These are phyloP conservation scores for Tillandsia fasciculata DNA, from an alignment of 176 grass and related monocot species.

Conservation along the genomic window DNA sequence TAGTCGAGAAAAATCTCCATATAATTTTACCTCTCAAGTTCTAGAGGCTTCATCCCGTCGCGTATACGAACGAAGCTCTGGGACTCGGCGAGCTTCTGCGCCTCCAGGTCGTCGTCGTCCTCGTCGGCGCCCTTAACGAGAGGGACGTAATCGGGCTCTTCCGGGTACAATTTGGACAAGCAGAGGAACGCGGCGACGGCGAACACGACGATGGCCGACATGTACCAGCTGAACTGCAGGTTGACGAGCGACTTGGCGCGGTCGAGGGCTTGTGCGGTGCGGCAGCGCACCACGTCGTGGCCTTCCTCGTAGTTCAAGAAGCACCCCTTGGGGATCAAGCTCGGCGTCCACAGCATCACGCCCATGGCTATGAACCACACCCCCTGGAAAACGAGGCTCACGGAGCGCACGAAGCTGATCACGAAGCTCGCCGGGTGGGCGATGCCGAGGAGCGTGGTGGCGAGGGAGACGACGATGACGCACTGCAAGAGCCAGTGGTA, in stretches of 20 bases:
- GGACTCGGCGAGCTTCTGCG: conserved; percentile 14
- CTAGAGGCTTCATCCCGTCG: conserved; percentile 20
- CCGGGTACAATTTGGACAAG: conserved; percentile 33
- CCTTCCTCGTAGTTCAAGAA: conserved; percentile 40
- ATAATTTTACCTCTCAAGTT: conserved; percentile 29
- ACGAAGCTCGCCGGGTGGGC: conserved; percentile 43
- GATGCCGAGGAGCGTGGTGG: conserved; percentile 40
- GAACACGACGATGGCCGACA: conserved; percentile 36
- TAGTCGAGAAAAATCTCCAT: no score
- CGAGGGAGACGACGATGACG: conserved; percentile 41
- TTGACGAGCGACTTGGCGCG: conserved; percentile 62
- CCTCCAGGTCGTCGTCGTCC: conserved; percentile 11
- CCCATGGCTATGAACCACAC: conserved; percentile 57
- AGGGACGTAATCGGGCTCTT: conserved; percentile 27
- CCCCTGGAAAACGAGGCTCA: conserved; percentile 57
- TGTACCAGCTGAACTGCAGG: conserved; percentile 61
- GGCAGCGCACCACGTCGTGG: conserved; percentile 44
- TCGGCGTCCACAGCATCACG: conserved; percentile 47
- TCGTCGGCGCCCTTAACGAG: conserved; percentile 16
- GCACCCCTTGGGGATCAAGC: conserved; percentile 43
- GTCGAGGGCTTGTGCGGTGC: conserved; percentile 27
- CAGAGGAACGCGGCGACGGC: conserved; percentile 33
- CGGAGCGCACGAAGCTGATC: conserved; percentile 38
- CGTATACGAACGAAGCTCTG: background rate
- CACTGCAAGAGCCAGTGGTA: conserved; percentile 71